Percentiles rank a stretch among this genome's conserved stretches.
phyloP scores from a whole-genome alignment of 768 basidiomycete species.

The Crepidotus variabilis region DNA sequence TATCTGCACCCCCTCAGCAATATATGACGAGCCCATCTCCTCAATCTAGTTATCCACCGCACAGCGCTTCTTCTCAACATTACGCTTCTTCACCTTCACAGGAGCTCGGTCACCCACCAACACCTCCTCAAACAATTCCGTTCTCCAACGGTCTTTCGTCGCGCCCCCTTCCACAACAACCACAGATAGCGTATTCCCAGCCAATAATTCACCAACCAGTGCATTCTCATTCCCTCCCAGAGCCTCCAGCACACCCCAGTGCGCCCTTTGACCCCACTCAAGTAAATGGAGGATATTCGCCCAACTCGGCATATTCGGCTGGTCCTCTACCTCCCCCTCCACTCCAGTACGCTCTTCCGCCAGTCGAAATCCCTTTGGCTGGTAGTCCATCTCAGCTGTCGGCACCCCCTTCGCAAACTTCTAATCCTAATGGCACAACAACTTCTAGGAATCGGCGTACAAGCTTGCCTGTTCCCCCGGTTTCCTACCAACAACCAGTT shows the following conservation, averaged over 20 bases:
- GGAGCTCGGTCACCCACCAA: conserved; percentile 24
- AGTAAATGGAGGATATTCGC: conserved; percentile 17
- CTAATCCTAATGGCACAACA: conserved; percentile 12
- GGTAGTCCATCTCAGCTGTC: conserved; percentile 6
- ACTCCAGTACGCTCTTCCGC: conserved; percentile 16
- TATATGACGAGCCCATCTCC: conserved; percentile 27
- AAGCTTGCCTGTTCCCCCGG: conserved; percentile 49
- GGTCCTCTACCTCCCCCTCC: conserved; percentile 36
- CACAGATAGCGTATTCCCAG: conserved; percentile 35
- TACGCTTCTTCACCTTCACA: conserved; percentile 32
- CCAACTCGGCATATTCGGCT: conserved; percentile 25
- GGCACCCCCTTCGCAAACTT: conserved; percentile 24
- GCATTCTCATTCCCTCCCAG: conserved; percentile 25
- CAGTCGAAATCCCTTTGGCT: conserved; percentile 8
- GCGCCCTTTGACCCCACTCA: conserved; percentile 13
- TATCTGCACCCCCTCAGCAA: conserved; percentile 34
- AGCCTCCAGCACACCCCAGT: conserved; percentile 12
- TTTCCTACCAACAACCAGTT: conserved; percentile 32
- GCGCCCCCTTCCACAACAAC: conserved; percentile 43
- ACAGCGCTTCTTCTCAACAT: conserved; percentile 26
- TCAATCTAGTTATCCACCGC: conserved; percentile 18
- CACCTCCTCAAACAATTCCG: conserved; percentile 21
- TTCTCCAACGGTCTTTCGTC: conserved; percentile 29
- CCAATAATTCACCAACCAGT: conserved; percentile 21
- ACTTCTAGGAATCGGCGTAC: conserved; percentile 33